Evolutionary conservation across 1,284 basidiomycete genomes (phyloP).

Genomic region (Pterula multifida): DNA sequence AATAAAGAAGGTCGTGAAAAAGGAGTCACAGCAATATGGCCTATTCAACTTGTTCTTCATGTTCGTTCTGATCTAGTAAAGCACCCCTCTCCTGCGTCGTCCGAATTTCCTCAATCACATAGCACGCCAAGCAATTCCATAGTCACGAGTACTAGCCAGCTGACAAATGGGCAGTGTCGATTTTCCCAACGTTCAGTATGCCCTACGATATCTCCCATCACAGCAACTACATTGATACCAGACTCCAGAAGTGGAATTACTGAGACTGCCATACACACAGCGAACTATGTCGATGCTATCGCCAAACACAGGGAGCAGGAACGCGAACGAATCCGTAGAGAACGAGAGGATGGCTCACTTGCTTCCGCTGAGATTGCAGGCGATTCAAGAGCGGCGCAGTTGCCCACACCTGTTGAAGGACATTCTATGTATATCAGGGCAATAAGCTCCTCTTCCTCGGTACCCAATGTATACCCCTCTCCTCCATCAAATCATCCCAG

Average conservation of each 20-base stretch:
- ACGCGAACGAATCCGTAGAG: conserved; percentile 53
- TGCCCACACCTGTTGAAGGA: conserved; percentile 10
- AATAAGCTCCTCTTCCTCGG: conserved; percentile 17
- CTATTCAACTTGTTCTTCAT: conserved; percentile 43
- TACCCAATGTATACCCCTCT: conserved; percentile 28
- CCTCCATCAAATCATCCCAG: conserved; percentile 23
- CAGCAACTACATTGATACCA: conserved; percentile 9
- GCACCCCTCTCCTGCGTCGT: not conserved
- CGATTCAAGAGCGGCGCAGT: conserved; percentile 8
- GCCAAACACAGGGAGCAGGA: conserved; percentile 61
- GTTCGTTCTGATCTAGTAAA: conserved; percentile 21
- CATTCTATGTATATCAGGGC: conserved; percentile 26
- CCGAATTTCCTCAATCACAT: conserved; percentile 21
- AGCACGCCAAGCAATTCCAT: conserved; percentile 13
- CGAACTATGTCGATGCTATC: conserved; percentile 57
- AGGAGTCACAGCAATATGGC: conserved; percentile 63
- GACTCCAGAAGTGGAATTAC: conserved; percentile 22
- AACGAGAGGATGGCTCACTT: conserved; percentile 34
- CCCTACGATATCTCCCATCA: conserved; percentile 14
- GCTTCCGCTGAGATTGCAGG: conserved; percentile 19
- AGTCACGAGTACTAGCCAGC: not conserved
- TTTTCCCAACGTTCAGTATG: conserved; percentile 14
- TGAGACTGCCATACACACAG: conserved; percentile 42
- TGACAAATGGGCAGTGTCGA: too few relatives aligned
- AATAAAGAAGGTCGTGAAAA: conserved; percentile 70